Conservation (phyloP, 805 yeast species). For the Jamesozyma hellenica region DNA sequence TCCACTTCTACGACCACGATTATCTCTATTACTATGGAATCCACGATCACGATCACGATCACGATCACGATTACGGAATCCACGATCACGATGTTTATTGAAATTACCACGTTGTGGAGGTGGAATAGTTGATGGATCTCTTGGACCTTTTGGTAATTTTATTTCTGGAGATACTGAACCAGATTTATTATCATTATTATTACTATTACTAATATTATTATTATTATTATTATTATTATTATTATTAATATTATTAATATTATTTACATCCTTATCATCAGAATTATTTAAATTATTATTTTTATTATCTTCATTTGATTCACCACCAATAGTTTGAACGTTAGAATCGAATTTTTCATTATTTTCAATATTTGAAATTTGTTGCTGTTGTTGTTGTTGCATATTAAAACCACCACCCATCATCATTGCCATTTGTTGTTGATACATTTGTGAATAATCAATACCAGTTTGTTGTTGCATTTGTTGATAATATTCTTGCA, state of each 20-base stretch:
- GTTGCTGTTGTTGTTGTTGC: slow-evolving; percentile 8
- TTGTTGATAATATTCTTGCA: slow-evolving; percentile 42
- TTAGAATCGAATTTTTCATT: slow-evolving; percentile 10
- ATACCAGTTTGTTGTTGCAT: slow-evolving; percentile 30
- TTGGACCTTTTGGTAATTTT: slow-evolving; percentile 45
- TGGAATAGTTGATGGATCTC: slow-evolving; percentile 27
- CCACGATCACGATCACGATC: slow-evolving; percentile 30
- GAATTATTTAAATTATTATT: slow-evolving; percentile 1
- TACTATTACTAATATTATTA: background rate
- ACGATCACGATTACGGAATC: slow-evolving; percentile 29
- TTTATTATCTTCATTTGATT: slow-evolving; percentile 4
- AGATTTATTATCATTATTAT: slow-evolving; percentile 13
- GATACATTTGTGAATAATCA: slow-evolving; percentile 29
- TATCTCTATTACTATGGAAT: slow-evolving; percentile 17
- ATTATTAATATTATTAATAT: too few species aligned
- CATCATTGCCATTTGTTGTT: slow-evolving; percentile 25
- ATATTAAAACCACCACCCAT: slow-evolving; percentile 15
- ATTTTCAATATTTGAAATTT: slow-evolving; percentile 1
- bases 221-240: slow-evolving; percentile 1
- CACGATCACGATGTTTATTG: slow-evolving; percentile 31
- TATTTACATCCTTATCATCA: too few species aligned
- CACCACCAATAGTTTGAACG: slow-evolving; percentile 27
- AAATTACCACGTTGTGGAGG: slow-evolving; percentile 36
- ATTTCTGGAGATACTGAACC: slow-evolving; percentile 25
- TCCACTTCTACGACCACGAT: slow-evolving; percentile 27